Base-by-base conservation (phyloP, 2,329 filamentous ascomycete species). In the Trichoderma endophyticum region DNA sequence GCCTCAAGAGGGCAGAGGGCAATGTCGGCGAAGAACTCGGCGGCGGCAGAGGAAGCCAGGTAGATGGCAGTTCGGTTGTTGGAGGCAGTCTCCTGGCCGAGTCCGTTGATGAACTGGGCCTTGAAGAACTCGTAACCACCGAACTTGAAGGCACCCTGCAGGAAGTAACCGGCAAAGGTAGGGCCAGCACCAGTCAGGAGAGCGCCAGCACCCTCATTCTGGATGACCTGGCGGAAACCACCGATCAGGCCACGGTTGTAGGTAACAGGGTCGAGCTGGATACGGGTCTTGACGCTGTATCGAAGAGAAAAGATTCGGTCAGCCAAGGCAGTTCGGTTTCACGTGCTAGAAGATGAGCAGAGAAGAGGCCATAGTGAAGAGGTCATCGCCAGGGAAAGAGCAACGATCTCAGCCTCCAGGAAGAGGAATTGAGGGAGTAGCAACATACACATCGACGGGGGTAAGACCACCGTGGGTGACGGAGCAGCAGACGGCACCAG, bases 81-180 rank as follows among this genome's bases (percentile, higher is more conserved):
- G 79, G 87, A 87, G 78, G 93, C 93, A 76, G 86, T 89, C 84
- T 95, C 92, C 82, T 91, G 90, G 80, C 94, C 94, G 80, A 97
- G 84, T 75, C 87, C 74, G 87, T 93, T 92, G 84, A 97, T 96
- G 81, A 86, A 89, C 86, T 96, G 92, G 87, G 95, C 90, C 91
- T 97, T 97, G 92, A 97, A 97, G 86, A 97, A 91, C 86, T 97
- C 94, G 85, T 97, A 97, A 83, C 94, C 94, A 83, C 94, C 94
- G 84, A 96, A 96, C 87, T 97, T 97, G 89, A 96, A 91, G 79
- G 93, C 92, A 82, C 94, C 93, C 87, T 97, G 93, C 79, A 97
- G 91, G 91, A 97, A 97, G 87, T 97, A 97, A 83, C 93, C 93
- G 76, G 93, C 92, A 77, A 91, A 90, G 81, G 93, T 97, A 79